Evolutionary conservation across 1,284 basidiomycete genomes (phyloP).

Genomic region (Phlebopus sp.): DNA sequence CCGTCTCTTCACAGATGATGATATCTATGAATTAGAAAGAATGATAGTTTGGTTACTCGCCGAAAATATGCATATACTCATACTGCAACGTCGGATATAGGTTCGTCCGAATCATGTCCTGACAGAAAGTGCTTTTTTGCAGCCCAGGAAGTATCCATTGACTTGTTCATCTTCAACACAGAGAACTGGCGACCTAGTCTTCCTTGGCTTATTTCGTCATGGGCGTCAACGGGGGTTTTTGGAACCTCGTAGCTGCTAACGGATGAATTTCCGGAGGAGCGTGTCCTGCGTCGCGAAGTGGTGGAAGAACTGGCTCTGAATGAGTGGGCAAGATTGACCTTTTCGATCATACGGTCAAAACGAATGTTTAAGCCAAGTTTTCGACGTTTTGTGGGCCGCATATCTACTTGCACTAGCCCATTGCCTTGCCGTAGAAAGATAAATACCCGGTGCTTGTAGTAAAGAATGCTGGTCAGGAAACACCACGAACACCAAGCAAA

Average conservation of each 20-base stretch:
- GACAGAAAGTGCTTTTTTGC: constrained; percentile 5
- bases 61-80: constrained; percentile 32
- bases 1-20: constrained; percentile 9
- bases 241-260: constrained; percentile 40
- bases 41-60: constrained; percentile 7
- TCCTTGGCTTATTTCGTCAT: constrained; percentile 32
- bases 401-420: constrained; percentile 6
- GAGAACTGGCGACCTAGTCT: constrained; percentile 41
- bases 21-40: constrained; percentile 16
- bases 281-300: constrained; percentile 28
- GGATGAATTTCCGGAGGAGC: constrained; percentile 46
- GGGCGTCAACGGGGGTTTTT: constrained; percentile 43
- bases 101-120: constrained; percentile 11
- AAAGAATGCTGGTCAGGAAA: constrained; percentile 1
- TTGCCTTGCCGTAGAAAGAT: constrained; percentile 3
- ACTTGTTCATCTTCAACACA: constrained; percentile 40
- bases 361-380: constrained; percentile 54
- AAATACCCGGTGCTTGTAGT: constrained; percentile 1
- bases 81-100: constrained; percentile 20
- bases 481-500: not conserved
- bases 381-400: constrained; percentile 40
- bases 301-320: constrained; percentile 17
- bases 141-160: constrained; percentile 9
- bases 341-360: constrained; percentile 64
- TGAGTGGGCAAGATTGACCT: constrained; percentile 44